phyloP scores from a whole-genome alignment of 768 basidiomycete species.

The Kwoniella botswanensis region DNA sequence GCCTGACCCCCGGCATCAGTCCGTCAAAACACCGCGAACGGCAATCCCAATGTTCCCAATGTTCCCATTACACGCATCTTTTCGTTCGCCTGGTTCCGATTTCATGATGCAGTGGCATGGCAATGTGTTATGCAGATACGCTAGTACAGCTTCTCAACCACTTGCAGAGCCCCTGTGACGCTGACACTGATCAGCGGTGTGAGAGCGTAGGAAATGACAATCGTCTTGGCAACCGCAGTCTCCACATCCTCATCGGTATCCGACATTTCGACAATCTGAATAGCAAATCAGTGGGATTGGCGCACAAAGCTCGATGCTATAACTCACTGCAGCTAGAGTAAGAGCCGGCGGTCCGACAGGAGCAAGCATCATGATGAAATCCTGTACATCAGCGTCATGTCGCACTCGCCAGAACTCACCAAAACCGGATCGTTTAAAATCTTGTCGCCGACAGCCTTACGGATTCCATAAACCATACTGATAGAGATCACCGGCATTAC shows the following conservation, averaged over 20 bases:
- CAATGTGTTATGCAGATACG: no score
- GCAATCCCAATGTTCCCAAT: no score
- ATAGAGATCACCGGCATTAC: conserved; percentile 48
- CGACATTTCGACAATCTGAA: conserved; percentile 38
- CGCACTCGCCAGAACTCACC: conserved; percentile 28
- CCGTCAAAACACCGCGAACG: no score
- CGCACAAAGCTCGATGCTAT: background rate
- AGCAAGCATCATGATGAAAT: conserved; percentile 50
- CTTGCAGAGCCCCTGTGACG: conserved; percentile 47
- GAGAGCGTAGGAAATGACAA: conserved; percentile 50
- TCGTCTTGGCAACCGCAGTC: conserved; percentile 50
- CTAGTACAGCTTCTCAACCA: conserved; percentile 38
- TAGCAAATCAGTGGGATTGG: no score
- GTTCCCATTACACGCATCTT: no score
- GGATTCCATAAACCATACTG: conserved; percentile 37
- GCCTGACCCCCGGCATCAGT: no score
- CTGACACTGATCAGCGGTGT: conserved; percentile 50
- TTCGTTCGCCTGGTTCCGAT: no score
- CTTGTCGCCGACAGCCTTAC: conserved; percentile 26
- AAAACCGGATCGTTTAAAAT: conserved; percentile 48
- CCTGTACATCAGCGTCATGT: conserved; percentile 27
- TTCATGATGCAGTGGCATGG: no score
- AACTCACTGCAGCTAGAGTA: conserved; percentile 53
- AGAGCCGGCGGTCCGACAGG: conserved; percentile 57
- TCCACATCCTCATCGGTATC: conserved; percentile 47